These are phyloP conservation scores for Cutaneotrichosporon mucoides DNA, from an alignment of 1,284 basidiomycete species.

Conservation along the genomic window DNA sequence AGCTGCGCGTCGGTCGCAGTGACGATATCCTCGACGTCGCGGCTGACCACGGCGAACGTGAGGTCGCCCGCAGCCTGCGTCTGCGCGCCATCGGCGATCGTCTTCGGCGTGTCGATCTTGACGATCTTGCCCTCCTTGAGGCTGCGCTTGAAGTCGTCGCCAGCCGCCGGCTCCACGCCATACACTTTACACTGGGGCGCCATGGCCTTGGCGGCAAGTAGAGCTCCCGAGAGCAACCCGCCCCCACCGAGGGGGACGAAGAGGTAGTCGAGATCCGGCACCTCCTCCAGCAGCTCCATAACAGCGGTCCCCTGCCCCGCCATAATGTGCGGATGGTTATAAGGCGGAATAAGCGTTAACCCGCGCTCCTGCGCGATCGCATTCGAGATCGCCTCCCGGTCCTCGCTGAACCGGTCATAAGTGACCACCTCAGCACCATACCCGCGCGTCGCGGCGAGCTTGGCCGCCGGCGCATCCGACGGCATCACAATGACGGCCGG, in stretches of 20 bases:
- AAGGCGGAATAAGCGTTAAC: conserved; percentile 89
- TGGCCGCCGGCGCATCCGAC: conserved; percentile 87
- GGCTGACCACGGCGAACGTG: conserved; percentile 83
- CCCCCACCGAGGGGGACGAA: conserved; percentile 92
- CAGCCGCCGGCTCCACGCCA: conserved; percentile 91
- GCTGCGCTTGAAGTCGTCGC: conserved; percentile 83
- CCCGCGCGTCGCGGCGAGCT: conserved; percentile 86
- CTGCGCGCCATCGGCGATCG: conserved; percentile 95
- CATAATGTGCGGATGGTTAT: conserved; percentile 94
- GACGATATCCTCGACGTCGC: conserved; percentile 75
- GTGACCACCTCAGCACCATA: conserved; percentile 91
- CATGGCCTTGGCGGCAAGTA: conserved; percentile 88
- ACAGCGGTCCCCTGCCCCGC: conserved; percentile 95
- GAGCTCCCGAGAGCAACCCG: conserved; percentile 81
- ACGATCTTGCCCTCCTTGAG: conserved; percentile 72
- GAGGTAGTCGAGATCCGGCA: conserved; percentile 75
- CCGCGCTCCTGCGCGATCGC: conserved; percentile 71
- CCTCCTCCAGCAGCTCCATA: conserved; percentile 86
- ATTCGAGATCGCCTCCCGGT: conserved; percentile 88
- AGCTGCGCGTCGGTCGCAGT: conserved; percentile 94
- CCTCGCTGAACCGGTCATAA: conserved; percentile 90
- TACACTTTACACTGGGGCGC: conserved; percentile 83
- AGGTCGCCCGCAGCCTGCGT: conserved; percentile 95
- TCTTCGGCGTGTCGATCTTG: conserved; percentile 81
- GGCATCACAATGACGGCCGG: conserved; percentile 99